Conservation (phyloP, 2,329 filamentous ascomycete species). For the Epichloe glyceriae region DNA sequence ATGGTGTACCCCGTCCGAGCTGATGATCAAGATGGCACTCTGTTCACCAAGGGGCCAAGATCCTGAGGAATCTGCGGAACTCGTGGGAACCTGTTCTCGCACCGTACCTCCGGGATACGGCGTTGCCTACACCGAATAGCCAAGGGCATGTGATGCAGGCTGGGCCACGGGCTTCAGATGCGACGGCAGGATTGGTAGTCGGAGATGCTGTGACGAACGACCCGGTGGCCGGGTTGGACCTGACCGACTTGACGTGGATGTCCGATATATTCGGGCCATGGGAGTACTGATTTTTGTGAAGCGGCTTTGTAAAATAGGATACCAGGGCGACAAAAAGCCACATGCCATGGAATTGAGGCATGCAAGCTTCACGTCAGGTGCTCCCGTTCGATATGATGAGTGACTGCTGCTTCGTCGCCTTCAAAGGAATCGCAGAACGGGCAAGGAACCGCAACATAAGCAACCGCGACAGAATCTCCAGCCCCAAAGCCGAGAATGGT, state of each 20-base stretch:
- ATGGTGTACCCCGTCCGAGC: slow-evolving; percentile 16
- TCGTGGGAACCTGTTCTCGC: slow-evolving; percentile 24
- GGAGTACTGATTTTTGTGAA: slow-evolving; percentile 16
- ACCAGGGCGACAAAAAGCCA: background rate
- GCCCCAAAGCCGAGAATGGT: slow-evolving; percentile 6
- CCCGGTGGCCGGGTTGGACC: slow-evolving; percentile 17
- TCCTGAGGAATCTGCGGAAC: slow-evolving; percentile 20
- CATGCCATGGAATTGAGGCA: background rate
- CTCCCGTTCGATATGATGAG: slow-evolving; percentile 44
- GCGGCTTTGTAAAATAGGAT: background rate
- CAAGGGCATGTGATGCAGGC: background rate
- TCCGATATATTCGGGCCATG: slow-evolving; percentile 25
- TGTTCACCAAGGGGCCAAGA: slow-evolving; percentile 22
- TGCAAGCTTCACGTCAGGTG: slow-evolving; percentile 14
- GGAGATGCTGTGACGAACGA: slow-evolving; percentile 8
- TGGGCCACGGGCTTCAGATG: slow-evolving; percentile 1
- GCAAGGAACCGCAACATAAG: slow-evolving; percentile 29
- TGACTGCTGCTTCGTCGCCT: slow-evolving; percentile 55
- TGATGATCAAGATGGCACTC: slow-evolving; percentile 16
- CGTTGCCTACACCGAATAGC: background rate
- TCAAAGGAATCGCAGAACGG: slow-evolving; percentile 55
- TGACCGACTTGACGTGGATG: slow-evolving; percentile 25
- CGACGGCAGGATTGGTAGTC: slow-evolving; percentile 6
- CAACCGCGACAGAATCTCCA: background rate
- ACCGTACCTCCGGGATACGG: slow-evolving; percentile 11